A percentile compares a stretch with the other conserved stretches of the same genome.
Evolutionary conservation across 345 rosid species (phyloP).

Genomic region (Salix dunnii): DNA sequence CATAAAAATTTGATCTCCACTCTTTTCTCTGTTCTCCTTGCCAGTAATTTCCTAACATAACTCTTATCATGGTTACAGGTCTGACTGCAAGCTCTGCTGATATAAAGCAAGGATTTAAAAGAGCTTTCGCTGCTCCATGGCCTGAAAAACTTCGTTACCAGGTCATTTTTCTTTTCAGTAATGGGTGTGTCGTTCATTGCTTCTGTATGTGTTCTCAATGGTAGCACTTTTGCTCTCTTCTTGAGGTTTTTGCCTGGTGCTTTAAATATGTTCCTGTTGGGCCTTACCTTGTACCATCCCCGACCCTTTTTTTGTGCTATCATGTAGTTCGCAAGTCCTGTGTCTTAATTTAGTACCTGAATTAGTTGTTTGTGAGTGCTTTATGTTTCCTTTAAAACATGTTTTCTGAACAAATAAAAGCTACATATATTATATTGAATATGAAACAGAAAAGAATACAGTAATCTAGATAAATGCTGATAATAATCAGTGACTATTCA

Average conservation of each 20-base stretch:
- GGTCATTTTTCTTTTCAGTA: constrained; percentile 33
- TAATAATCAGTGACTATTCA: background rate
- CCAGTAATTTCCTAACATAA: background rate
- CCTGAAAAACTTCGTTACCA: constrained; percentile 81
- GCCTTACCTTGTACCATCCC: background rate
- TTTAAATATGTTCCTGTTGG: background rate
- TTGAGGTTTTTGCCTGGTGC: background rate
- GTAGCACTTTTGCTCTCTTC: background rate
- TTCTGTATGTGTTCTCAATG: background rate
- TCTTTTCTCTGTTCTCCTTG: background rate
- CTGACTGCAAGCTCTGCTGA: constrained; percentile 58
- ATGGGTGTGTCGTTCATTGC: background rate
- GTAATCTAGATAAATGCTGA: background rate
- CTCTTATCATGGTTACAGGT: constrained; percentile 39
- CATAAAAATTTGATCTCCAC: background rate
- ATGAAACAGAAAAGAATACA: background rate
- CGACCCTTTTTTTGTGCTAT: too few relatives aligned
- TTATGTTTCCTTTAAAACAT: background rate
- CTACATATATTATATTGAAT: background rate
- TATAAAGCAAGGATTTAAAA: constrained; percentile 74
- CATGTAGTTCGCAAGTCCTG: background rate
- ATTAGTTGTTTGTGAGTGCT: background rate
- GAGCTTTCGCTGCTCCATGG: constrained; percentile 80
- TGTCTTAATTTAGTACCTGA: background rate
- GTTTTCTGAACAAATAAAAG: background rate